Conservation (phyloP, 305 asterid species). For the Withania somnifera region DNA sequence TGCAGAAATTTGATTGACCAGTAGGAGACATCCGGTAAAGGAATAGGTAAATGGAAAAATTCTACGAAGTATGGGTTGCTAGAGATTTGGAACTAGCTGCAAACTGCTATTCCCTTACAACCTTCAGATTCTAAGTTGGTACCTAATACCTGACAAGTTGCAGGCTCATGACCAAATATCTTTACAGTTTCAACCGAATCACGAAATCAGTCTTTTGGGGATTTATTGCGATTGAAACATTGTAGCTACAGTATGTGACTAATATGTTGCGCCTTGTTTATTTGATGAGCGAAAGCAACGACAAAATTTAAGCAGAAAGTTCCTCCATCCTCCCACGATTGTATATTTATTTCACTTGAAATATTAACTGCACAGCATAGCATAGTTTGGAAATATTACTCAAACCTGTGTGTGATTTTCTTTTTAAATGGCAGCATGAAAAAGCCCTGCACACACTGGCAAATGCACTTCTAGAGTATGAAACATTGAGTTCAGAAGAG, state of each 20-base stretch:
- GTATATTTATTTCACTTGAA: neutral
- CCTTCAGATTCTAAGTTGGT: neutral
- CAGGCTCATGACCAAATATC: neutral
- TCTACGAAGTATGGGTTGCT: neutral
- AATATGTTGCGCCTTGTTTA: neutral
- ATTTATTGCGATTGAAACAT: neutral
- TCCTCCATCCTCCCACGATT: neutral
- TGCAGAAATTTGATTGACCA: neutral
- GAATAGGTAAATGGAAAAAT: neutral
- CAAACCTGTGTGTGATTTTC: neutral
- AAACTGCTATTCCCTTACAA: neutral
- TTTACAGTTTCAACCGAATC: neutral
- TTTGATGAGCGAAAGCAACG: neutral
- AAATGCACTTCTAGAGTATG: constrained; percentile 75
- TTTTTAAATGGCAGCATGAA: constrained; percentile 46
- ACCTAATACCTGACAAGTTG: neutral
- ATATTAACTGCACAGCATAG: neutral
- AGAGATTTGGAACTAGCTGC: neutral
- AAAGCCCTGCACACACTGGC: constrained; percentile 85
- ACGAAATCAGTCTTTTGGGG: neutral
- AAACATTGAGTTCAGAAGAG: constrained; percentile 66
- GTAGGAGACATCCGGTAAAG: neutral
- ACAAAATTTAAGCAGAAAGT: neutral
- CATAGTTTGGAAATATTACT: neutral
- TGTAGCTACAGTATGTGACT: too few relatives aligned